These are phyloP conservation scores for Blastomyces parvus DNA, from an alignment of 2,329 filamentous ascomycete species.

Conservation along the genomic window DNA sequence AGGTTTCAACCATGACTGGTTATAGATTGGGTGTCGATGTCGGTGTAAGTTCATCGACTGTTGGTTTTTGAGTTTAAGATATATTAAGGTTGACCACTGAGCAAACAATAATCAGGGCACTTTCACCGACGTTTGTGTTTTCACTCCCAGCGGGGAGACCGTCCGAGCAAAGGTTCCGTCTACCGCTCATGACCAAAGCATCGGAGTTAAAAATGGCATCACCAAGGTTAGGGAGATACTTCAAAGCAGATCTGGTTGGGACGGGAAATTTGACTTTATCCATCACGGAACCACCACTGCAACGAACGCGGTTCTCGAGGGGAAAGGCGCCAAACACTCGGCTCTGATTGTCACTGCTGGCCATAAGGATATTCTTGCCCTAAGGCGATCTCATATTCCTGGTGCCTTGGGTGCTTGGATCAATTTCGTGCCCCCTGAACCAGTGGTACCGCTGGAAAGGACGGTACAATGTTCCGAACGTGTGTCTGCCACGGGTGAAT, in stretches of 20 bases:
- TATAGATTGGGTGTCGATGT: conserved; percentile 23
- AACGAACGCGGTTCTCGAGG: conserved; percentile 43
- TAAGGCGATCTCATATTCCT: conserved; percentile 43
- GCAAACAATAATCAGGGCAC: conserved; percentile 24
- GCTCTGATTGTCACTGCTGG: conserved; percentile 41
- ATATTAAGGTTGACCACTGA: neutral
- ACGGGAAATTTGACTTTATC: conserved; percentile 40
- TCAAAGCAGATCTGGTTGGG: conserved; percentile 32
- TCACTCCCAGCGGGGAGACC: conserved; percentile 37
- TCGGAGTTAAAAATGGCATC: conserved; percentile 41
- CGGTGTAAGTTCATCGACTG: conserved; percentile 15
- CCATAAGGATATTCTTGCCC: conserved; percentile 41
- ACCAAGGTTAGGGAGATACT: conserved; percentile 33
- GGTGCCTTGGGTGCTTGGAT: conserved; percentile 44
- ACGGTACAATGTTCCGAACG: conserved; percentile 40
- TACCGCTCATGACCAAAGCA: conserved; percentile 39
- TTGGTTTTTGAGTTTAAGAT: neutral
- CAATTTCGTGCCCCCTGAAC: conserved; percentile 39
- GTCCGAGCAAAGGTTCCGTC: conserved; percentile 41
- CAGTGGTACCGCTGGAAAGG: conserved; percentile 41
- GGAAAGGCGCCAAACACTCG: conserved; percentile 39
- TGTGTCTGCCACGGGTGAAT: conserved; percentile 36
- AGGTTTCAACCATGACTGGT: conserved; percentile 11
- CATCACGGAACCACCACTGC: conserved; percentile 44
- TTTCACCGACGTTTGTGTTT: conserved; percentile 42